Evolutionary conservation across 805 yeast genomes (phyloP).

Genomic region (Spencermartinsiella europaea): DNA sequence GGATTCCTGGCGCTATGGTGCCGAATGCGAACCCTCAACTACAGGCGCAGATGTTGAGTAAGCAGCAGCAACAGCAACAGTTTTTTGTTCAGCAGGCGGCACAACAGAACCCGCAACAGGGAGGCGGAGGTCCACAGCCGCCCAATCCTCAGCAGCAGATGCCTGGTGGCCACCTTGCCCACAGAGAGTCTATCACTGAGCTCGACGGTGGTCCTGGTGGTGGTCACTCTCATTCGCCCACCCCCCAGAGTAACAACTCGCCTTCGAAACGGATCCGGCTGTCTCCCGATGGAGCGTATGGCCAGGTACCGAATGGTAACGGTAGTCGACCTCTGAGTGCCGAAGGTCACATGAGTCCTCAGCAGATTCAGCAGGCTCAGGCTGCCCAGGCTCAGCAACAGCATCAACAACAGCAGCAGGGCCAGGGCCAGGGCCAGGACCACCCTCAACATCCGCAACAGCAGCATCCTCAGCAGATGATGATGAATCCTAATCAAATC

Average conservation of each 20-base stretch:
- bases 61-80: constrained; percentile 27
- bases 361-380: constrained; percentile 20
- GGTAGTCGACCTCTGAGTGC: constrained; percentile 14
- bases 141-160: constrained; percentile 12
- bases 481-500: constrained; percentile 20
- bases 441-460: constrained; percentile 25
- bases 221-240: constrained; percentile 26
- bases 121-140: constrained; percentile 15
- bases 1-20: constrained; percentile 17
- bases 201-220: constrained; percentile 9
- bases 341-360: constrained; percentile 16
- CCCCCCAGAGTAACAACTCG: constrained; percentile 24
- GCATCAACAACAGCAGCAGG: constrained; percentile 19
- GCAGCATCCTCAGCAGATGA: constrained; percentile 22
- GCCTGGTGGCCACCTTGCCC: constrained; percentile 12
- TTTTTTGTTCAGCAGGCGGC: constrained; percentile 17
- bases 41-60: constrained; percentile 22
- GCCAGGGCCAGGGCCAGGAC: constrained; percentile 13
- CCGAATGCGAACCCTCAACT: constrained; percentile 18
- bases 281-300: constrained; percentile 30
- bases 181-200: constrained; percentile 6
- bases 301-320: constrained; percentile 16
- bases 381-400: constrained; percentile 24
- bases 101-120: constrained; percentile 12
- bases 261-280: constrained; percentile 34